Conservation (phyloP, 2,329 filamentous ascomycete genomes). For the Ceratocystis harringtonii region DNA sequence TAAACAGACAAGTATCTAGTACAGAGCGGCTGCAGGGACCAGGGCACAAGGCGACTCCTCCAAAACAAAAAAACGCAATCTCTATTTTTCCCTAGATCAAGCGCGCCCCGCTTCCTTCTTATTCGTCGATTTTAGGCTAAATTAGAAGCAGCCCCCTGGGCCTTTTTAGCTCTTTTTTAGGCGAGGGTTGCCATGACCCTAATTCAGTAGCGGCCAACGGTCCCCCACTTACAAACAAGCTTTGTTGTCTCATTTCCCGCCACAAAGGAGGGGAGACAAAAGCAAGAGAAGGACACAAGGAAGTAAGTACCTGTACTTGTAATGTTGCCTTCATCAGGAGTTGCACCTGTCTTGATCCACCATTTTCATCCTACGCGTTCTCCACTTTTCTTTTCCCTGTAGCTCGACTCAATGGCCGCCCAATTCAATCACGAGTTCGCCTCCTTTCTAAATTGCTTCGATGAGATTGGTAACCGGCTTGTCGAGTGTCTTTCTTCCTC, state of each 20-base stretch:
- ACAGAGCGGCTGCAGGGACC: neutral
- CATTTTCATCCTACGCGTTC: neutral
- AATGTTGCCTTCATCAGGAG: neutral
- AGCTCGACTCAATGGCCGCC: neutral
- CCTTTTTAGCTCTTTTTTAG: neutral
- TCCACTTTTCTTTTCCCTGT: neutral
- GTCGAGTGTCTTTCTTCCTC: neutral
- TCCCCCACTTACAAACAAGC: neutral
- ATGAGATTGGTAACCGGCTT: neutral
- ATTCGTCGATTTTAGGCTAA: neutral
- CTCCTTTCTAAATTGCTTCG: neutral
- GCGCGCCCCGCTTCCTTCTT: neutral
- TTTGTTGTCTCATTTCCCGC: neutral
- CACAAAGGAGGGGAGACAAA: too few species aligned
- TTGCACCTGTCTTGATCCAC: neutral
- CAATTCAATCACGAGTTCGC: constrained; percentile 2
- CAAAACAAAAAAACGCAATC: neutral
- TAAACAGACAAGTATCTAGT: neutral
- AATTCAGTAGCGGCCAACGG: neutral
- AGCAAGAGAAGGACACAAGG: too few species aligned
- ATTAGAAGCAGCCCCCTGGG: neutral
- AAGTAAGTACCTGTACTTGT: too few species aligned
- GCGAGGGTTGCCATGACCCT: neutral
- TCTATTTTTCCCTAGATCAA: neutral
- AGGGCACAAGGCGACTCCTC: neutral